These are phyloP conservation scores for Coemansia sp. DNA, from an alignment of 192 early-diverging fungal genomes.

Conservation along the genomic window DNA sequence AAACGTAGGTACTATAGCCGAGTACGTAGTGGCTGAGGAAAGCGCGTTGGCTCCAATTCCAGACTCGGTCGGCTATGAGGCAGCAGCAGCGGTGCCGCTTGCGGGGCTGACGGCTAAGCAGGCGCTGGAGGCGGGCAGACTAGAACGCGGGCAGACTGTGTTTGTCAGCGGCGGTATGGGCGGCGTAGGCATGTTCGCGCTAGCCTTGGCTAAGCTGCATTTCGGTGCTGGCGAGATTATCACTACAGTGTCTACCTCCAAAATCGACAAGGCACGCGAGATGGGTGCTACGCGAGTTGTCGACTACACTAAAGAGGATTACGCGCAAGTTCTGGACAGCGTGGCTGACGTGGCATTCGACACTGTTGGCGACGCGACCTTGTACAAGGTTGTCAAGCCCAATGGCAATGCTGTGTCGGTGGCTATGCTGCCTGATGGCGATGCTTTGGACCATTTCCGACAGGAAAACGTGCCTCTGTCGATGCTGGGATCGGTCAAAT, in stretches of 20 bases:
- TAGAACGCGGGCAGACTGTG: conserved; percentile 30
- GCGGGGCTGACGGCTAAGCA: conserved; percentile 61
- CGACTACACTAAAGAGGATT: conserved; percentile 57
- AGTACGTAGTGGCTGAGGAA: conserved; percentile 36
- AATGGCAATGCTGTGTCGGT: conserved; percentile 27
- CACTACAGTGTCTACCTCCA: conserved; percentile 59
- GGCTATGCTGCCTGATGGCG: conserved; percentile 35
- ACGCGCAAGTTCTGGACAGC: conserved; percentile 25
- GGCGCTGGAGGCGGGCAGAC: conserved; percentile 35
- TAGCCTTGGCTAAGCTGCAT: conserved; percentile 51
- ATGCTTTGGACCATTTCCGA: conserved; percentile 23
- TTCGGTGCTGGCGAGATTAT: conserved; percentile 52
- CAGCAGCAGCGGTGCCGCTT: conserved; percentile 60
- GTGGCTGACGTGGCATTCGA: conserved; percentile 54
- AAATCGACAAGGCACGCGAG: conserved; percentile 40
- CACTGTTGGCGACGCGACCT: conserved; percentile 35
- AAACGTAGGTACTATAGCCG: conserved; percentile 40
- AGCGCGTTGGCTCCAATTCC: conserved; percentile 37
- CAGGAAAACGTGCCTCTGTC: conserved; percentile 15
- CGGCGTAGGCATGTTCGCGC: conserved; percentile 61
- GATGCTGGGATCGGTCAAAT: conserved; percentile 6
- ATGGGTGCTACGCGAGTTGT: conserved; percentile 59
- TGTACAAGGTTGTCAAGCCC: conserved; percentile 39
- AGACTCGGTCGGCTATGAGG: conserved; percentile 31
- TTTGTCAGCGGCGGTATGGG: conserved; percentile 63